Evolutionary conservation across 2,329 filamentous ascomycete species (phyloP), one percentile per base, ranked within the genome.

Genomic region (Ophiocordyceps australis): DNA sequence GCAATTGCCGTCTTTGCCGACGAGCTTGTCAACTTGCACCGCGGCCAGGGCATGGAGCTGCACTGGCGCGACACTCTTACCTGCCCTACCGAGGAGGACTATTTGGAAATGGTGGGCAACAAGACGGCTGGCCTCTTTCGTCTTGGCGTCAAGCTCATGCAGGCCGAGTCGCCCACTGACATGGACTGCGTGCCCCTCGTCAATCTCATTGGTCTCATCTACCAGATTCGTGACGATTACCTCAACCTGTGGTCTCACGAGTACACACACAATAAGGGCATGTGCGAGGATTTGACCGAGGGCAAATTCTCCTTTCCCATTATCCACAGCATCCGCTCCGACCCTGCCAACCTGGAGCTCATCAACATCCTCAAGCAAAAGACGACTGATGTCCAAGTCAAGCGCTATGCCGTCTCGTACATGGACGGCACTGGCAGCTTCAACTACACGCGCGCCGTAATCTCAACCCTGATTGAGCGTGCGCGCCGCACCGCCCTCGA

Each of bases 261-360:
- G 41, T 94, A 94, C 58, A 74, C 73, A 20, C 61, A 76, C 35
- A 86, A 92, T 50, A 95, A 95, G 57, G 89, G 86, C 25, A 67
- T 93, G 38, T 92, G 81, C 50, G 86, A 95, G 56, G 89, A 95
- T 51, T 55, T 95, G 39, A 94, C 83, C 1, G 89, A 95, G 55
- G 86, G 86, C 35, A 95, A 95, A 61, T 94, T 94, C 57, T 86
- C 77, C 15, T 94, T 94, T 47, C 83, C 85, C 21, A 74, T 95
- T 41, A 93, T 95, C 41, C 86, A 95, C 55, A 77, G 78, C 47
- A 91, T 95, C 38, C 78, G 80, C 32, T 57, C 75, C 31, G 68
- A 83, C 44, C 79, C 69, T 12, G 53, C 57, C 17, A 79, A 83
- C 44, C 59, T 78, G 37, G 75, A 91, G 41, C 65, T 98, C 28